Evolutionary conservation across 257 asterid species (phyloP).

Genomic region (Solanum virginianum): DNA sequence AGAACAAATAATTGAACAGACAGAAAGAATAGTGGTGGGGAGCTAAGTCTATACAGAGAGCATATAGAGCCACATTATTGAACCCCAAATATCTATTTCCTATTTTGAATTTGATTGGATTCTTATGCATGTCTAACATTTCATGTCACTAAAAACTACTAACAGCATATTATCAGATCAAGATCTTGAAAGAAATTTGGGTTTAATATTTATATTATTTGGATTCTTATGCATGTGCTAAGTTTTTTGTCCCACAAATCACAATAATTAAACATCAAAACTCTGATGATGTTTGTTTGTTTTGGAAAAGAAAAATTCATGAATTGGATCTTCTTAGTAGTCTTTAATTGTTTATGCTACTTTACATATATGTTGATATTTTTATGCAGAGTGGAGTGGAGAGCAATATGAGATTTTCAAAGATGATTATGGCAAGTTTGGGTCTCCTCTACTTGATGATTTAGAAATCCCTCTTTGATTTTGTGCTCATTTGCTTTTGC

Average conservation of each 20-base stretch:
- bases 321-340: neutral
- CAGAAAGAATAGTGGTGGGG: neutral
- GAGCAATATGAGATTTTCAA: slow-evolving; percentile 4
- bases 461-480: slow-evolving; percentile 9
- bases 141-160: neutral
- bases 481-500: neutral
- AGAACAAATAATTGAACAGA: neutral
- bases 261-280: neutral
- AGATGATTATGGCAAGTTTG: slow-evolving; percentile 25
- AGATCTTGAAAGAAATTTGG: neutral
- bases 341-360: neutral
- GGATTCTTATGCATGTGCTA: neutral
- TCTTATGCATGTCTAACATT: neutral
- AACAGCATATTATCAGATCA: neutral
- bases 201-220: neutral
- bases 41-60: neutral
- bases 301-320: neutral
- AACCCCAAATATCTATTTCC: neutral
- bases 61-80: neutral
- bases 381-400: slow-evolving; percentile 59
- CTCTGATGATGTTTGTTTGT: neutral
- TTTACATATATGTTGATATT: neutral
- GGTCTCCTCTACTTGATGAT: slow-evolving; percentile 20
- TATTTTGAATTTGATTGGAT: neutral
- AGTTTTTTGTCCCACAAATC: neutral